Conservation (phyloP, 306 rosid genomes). For the Fragaria iinumae region DNA sequence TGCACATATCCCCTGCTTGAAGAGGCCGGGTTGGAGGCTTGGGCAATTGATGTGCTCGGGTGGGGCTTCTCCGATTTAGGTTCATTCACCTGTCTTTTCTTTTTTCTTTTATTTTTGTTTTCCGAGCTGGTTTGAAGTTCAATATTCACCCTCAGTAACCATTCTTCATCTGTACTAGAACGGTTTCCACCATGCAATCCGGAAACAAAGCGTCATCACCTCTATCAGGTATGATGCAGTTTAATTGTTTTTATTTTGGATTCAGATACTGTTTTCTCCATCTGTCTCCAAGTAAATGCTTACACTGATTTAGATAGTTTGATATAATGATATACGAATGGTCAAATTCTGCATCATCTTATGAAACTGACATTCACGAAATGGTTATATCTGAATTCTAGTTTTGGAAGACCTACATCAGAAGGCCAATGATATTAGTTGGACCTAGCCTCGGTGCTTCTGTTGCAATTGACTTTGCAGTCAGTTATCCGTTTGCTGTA, state of each 20-base stretch:
- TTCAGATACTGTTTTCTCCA: not conserved
- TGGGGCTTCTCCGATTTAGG: conserved; percentile 99
- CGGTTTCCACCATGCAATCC: conserved; percentile 70
- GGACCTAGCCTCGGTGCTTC: conserved; percentile 99
- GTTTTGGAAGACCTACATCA: conserved; percentile 83
- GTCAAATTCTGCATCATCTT: not conserved
- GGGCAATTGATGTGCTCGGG: conserved; percentile 97
- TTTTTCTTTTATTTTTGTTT: not conserved
- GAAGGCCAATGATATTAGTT: conserved; percentile 80
- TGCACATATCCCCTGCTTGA: conserved; percentile 76
- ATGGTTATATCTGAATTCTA: conserved; percentile 21
- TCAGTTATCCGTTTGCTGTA: conserved; percentile 85
- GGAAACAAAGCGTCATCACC: conserved; percentile 77
- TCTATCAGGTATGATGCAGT: conserved; percentile 65
- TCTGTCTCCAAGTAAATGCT: not conserved
- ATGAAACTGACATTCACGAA: not conserved
- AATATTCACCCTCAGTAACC: conserved; percentile 5
- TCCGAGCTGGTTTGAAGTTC: not conserved
- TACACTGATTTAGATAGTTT: not conserved
- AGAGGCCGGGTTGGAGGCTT: conserved; percentile 78
- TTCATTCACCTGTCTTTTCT: conserved; percentile 27
- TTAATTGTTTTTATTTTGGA: not conserved
- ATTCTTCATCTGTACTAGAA: conserved; percentile 40
- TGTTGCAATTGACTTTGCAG: conserved; percentile 88
- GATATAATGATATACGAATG: not conserved